Base-by-base conservation (phyloP, 371 early-diverging fungal species). In the Zopfochytrium polystomum region DNA sequence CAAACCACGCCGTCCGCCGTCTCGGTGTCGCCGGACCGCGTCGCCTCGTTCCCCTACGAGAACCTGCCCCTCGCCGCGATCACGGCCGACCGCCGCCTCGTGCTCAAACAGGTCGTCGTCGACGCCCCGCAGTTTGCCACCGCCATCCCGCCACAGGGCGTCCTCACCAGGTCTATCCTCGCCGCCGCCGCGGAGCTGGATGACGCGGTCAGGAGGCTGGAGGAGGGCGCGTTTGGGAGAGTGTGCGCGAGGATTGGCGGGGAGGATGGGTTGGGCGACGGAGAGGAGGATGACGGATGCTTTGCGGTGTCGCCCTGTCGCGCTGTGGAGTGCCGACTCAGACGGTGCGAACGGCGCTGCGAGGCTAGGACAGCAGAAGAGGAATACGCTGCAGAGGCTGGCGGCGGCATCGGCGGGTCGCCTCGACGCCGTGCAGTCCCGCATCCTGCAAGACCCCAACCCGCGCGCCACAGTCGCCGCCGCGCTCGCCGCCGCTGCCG, bases 161-260 rank as follows among this genome's bases (percentile, higher is more conserved):
- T 72, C 1, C 33, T 80, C 35, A 70, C 71, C 42, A 71, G 63
- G 38, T 52, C 78, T 1, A 73, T 75, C 20, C 62, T 85, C n/a
- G 55, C 63, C 15, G 71, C 78, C 3, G 75, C 82, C 2, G 57
- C 74, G 13, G 74, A 26, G 5, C 26, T 58, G 27, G 59, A 58
- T n/a, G 38, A 38, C 11, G n/a, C 9, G 38, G n/a, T 38, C 38
- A 38, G n/a, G 38, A n/a, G n/a, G n/a, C n/a, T n/a, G n/a, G n/a
- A n/a, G n/a, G n/a, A n/a, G n/a, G n/a, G n/a, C n/a, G n/a, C n/a
- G 27, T n/a, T 15, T 35, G 47, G 46, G 6, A 58, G 47, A 26
- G n/a, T 58, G 5, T 22, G 34, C 53, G 18, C 32, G 11, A 18
- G 15, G 9, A 45, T 4, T 26, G 34, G 47, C n/a, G 30, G 30